A percentile compares a stretch with the other conserved stretches of the same genome.
Conservation (phyloP, 1,284 basidiomycete species). For the Leccinum insolens region DNA sequence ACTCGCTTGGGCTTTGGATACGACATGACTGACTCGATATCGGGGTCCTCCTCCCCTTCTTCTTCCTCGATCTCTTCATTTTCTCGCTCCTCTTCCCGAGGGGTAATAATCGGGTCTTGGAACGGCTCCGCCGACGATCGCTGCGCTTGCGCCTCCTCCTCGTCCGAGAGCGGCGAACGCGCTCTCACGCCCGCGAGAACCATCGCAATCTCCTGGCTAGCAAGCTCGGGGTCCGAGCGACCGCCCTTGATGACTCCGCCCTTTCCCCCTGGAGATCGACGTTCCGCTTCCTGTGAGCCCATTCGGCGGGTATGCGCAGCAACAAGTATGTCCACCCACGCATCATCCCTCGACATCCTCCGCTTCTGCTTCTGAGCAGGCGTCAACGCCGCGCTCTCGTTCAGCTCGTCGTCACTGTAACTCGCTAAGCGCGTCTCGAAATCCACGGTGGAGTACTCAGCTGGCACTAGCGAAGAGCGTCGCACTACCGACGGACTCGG, state of each 20-base stretch:
- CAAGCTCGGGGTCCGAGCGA: slow-evolving; percentile 67
- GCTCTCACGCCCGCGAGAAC: slow-evolving; percentile 67
- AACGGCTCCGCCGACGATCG: slow-evolving; percentile 12
- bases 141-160: slow-evolving; percentile 28
- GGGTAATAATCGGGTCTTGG: slow-evolving; percentile 9
- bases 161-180: slow-evolving; percentile 50
- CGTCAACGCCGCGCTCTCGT: slow-evolving; percentile 31
- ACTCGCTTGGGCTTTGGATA: slow-evolving; percentile 43
- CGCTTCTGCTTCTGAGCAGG: slow-evolving; percentile 50
- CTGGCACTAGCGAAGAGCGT: slow-evolving; percentile 55
- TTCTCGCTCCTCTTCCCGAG: slow-evolving; percentile 7
- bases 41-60: slow-evolving; percentile 38
- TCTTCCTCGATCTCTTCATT: slow-evolving; percentile 25
- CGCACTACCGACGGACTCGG: slow-evolving; percentile 46
- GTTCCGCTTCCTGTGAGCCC: slow-evolving; percentile 58
- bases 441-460: slow-evolving; percentile 74
- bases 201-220: slow-evolving; percentile 70
- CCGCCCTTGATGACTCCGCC: slow-evolving; percentile 36
- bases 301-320: slow-evolving; percentile 63
- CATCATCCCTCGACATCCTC: slow-evolving; percentile 65
- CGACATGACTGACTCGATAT: slow-evolving; percentile 38
- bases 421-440: slow-evolving; percentile 74
- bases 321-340: slow-evolving; percentile 86
- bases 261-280: slow-evolving; percentile 34
- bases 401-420: slow-evolving; percentile 63